Evolutionary conservation across 177 flowering plant genomes (phyloP), one percentile per base, ranked within the genome.

Genomic region (Vitis hybrid): DNA sequence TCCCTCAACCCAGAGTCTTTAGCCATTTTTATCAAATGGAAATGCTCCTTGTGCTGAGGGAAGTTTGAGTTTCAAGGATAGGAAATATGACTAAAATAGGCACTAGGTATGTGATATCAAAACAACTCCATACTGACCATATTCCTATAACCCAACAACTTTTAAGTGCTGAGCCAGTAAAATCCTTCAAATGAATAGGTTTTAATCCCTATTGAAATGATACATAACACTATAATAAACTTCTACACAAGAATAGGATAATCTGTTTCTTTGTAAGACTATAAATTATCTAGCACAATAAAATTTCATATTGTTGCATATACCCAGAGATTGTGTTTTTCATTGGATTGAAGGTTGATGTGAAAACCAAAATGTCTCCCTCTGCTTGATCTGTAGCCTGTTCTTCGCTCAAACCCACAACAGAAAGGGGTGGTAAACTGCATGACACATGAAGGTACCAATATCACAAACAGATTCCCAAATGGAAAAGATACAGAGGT

Each of bases 361-460:
- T 95, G 82, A 83, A 95, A 65, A 95, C 81, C 77, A 84, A 71
- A 68, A 88, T 62, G 65, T 95, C 99, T 63, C 95, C 88, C 29
- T 85, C 84, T 68, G 88, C 86, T 86, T 90, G 85, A 75, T 91
- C 89, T 65, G 90, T 63, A 58, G 99, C 99, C 66, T 91, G 79
- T 62, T 93, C 89, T 76, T 95, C 99, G 57, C 90, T 93, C 57
- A 91, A 88, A 59, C 99, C 99, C 67, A 93, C 98, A 1, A 90
- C 93, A 77, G 99, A 90, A 31, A 95, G 97, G 63, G 99, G 92
- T 3, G 98, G 99, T 70, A 93, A 90, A 83, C 99, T 95, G 87
- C 77, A 64, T 81, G 73, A 16, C 51, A 70, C 65, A 48, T 77
- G 67, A 64, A 70, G 18, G 14, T 13, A 56, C 53, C 16, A 49